phyloP scores from a whole-genome alignment of 140 eudicot species.

The Flaveria floridana region DNA sequence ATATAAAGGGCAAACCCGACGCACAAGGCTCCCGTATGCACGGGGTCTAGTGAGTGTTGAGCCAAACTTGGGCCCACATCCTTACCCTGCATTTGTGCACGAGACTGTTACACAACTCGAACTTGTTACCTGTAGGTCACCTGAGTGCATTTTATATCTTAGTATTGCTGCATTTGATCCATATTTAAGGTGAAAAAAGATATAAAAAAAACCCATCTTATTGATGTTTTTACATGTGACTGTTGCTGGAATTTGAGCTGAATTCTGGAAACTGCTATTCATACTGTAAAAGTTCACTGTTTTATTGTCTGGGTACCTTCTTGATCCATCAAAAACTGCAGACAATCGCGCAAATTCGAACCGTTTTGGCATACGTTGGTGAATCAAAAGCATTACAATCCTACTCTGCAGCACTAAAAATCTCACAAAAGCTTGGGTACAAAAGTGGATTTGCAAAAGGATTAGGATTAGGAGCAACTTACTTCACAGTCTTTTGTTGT shows the following conservation, averaged over 20 bases:
- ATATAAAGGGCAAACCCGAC: no score
- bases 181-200: background rate
- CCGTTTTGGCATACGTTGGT: conserved; percentile 76
- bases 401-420: conserved; percentile 63
- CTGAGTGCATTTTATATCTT: background rate
- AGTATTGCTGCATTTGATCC: background rate
- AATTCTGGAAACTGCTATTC: no score
- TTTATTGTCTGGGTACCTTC: background rate
- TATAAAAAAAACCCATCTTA: background rate
- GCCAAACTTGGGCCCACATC: no score
- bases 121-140: no score
- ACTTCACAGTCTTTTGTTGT: conserved; percentile 78
- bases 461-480: conserved; percentile 81
- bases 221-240: conserved; percentile 20
- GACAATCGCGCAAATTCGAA: conserved; percentile 79
- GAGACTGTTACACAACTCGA: no score
- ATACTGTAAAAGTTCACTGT: background rate
- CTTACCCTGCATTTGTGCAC: no score
- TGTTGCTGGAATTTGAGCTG: background rate
- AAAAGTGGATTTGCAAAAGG: conserved; percentile 85
- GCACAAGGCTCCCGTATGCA: no score
- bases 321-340: conserved; percentile 38
- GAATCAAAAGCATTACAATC: conserved; percentile 67
- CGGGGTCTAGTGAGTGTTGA: no score
- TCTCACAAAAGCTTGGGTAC: conserved; percentile 71